Base-by-base conservation (phyloP, 768 basidiomycete genomes). In the Mycena pura region DNA sequence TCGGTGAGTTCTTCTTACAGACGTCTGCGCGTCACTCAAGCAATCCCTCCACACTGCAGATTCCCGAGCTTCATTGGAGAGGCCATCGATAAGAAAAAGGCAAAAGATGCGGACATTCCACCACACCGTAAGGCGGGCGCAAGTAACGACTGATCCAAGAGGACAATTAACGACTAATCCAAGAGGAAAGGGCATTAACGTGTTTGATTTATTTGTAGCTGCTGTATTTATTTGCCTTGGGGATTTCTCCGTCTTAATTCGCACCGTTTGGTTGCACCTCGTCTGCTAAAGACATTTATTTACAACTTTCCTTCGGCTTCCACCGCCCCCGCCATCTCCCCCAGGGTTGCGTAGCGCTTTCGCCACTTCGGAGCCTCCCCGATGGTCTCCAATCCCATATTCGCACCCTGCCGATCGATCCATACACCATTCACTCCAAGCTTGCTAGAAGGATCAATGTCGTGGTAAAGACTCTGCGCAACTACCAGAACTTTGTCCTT, bases 401-500 rank as follows among this genome's bases (percentile, higher is more conserved):
- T 72, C 51, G 84, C 75, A 1, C 74, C 76, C 76, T 81, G 71
- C 19, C 87, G 79, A 52, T 87, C 84, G 65, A 93, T 90, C 86
- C 87, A 92, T 28, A 86, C 84, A 31, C 84, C 86, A 25, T 66
- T 73, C 24, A 92, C 68, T 0, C 85, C 85, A n/a, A 84, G 74
- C 68, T 76, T 71, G 62, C 76, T 82, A 36, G 89, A 87, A 1
- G 91, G 86, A 22, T 79, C 78, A 62, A 89, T 83, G 68, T 92
- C 91, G 62, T 91, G 89, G 21, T 70, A 73, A 60, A 90, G 69
- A 62, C 88, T 90, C 67, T 87, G 85, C 17, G 91, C 91, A 6
- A 89, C 88, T 46, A 86, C 78, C 27, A 92, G 77, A 7, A 89
- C 86, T 60, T 82, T 74, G 28, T 74, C 70, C 64, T 83, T 84